Base-by-base conservation (phyloP, 768 basidiomycete species). In the Boletus edulis region DNA sequence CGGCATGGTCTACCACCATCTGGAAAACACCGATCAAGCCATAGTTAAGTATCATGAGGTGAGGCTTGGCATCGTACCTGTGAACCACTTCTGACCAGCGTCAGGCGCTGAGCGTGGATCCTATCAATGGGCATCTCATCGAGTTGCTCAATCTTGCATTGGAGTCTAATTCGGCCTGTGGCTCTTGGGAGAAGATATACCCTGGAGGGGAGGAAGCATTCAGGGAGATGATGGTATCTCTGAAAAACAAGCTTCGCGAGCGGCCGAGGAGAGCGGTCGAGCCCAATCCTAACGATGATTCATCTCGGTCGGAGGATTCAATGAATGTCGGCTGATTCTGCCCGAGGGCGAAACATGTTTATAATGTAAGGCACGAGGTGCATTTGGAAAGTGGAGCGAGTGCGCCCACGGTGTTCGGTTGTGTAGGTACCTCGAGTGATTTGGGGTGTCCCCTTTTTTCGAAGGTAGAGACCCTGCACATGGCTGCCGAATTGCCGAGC, bases 21-120 rank as follows among this genome's bases (percentile, higher is more conserved):
- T 85, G 58, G 84, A 82, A 22, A 78, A 91, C 46, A 70, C 86
- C 7, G 87, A 95, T 60, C 80, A 81, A 13, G 91, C 96, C 3
- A 94, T 99, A 60, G 74, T 92, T 37, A 87, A 86, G 56, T 98
- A 97, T 61, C 97, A 99, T 67, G 91, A 95, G 76, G 95, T 94
- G 51, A 38, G 84, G 55, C 34, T 40, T 41, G 20, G 44, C 37
- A 14, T 15, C 12, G 32, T 37, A 8, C n/a, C 15, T 54, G 13
- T 41, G 13, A 41, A 51, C 40, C 39, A 38, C 29, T 39, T 42
- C 52, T 57, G 54, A 56, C 31, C n/a, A 15, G 10, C 37, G 27
- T 10, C 44, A 90, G 87, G 85, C 90, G 0, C 73, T 94, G 47
- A 87, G 87, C 63, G 77, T 93, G 57, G 88, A 92, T 63, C 91